Percentiles rank a stretch among this genome's conserved stretches.
Evolutionary conservation across 139 green algal species (phyloP).

Genomic region (Eudorina sp.): DNA sequence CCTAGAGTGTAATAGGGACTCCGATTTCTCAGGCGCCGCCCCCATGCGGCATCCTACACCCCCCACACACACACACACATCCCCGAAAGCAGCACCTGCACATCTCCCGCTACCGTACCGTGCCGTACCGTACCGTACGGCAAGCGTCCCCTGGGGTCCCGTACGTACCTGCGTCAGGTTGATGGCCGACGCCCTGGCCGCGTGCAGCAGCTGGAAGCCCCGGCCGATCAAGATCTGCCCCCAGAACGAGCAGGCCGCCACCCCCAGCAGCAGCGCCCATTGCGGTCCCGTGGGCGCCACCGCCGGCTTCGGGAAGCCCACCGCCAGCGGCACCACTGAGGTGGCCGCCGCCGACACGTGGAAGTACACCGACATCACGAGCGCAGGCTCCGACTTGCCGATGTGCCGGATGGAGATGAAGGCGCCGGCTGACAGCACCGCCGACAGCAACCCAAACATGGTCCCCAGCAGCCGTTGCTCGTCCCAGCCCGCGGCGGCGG

Average conservation of each 20-base stretch:
- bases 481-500: too few relatives aligned
- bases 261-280: conserved; percentile 54
- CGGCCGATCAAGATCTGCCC: conserved; percentile 56
- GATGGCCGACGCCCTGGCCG: conserved; percentile 49
- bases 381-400: conserved; percentile 41
- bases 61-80: too few relatives aligned
- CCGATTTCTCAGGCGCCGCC: too few relatives aligned
- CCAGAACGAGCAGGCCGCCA: conserved; percentile 58
- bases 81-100: too few relatives aligned
- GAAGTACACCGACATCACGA: conserved; percentile 68
- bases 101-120: too few relatives aligned
- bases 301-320: conserved; percentile 44
- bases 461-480: conserved; percentile 48
- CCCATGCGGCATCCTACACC: too few relatives aligned
- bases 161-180: conserved; percentile 66
- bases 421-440: conserved; percentile 55
- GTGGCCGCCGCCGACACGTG: conserved; percentile 55
- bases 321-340: conserved; percentile 51
- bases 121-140: too few relatives aligned
- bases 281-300: conserved; percentile 5
- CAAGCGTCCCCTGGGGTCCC: too few relatives aligned
- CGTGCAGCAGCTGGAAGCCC: conserved; percentile 62
- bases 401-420: conserved; percentile 68
- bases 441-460: conserved; percentile 48
- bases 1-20: too few relatives aligned